Evolutionary conservation across 2,329 filamentous ascomycete genomes (phyloP).

Genomic region (Ascochyta fabae): DNA sequence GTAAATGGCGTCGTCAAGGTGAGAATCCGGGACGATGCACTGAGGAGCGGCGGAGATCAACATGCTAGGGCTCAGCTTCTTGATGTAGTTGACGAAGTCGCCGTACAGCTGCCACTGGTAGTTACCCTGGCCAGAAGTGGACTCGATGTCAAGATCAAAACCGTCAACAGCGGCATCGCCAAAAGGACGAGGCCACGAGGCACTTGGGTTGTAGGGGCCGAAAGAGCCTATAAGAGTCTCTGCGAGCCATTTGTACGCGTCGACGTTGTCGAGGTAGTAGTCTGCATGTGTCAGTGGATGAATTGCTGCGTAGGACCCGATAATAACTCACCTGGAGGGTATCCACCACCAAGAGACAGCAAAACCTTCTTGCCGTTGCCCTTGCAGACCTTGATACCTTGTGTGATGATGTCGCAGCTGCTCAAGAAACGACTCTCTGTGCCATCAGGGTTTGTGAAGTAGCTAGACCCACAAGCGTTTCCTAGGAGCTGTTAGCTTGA

Average conservation of each 20-base stretch:
- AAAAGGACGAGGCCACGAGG: conserved; percentile 56
- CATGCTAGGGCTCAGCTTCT: conserved; percentile 48
- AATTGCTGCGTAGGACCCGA: neutral
- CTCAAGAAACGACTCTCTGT: conserved; percentile 51
- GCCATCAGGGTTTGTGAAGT: conserved; percentile 45
- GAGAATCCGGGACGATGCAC: conserved; percentile 57
- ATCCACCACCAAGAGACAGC: conserved; percentile 57
- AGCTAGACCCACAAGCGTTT: conserved; percentile 54
- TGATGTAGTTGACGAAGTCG: conserved; percentile 57
- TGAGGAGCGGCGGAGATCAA: conserved; percentile 63
- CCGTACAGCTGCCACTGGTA: conserved; percentile 54
- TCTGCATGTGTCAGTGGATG: conserved; percentile 34
- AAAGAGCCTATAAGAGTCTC: conserved; percentile 60
- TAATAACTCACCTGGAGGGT: conserved; percentile 8
- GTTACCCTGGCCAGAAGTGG: conserved; percentile 23
- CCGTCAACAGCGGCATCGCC: conserved; percentile 56
- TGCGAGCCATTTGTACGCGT: conserved; percentile 55
- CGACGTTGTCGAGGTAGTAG: conserved; percentile 53
- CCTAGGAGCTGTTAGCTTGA: conserved; percentile 21
- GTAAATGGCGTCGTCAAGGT: conserved; percentile 54
- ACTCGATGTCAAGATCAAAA: conserved; percentile 60
- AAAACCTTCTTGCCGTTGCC: conserved; percentile 46
- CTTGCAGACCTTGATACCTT: conserved; percentile 42
- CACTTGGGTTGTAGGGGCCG: conserved; percentile 48
- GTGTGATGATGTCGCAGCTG: conserved; percentile 52